A percentile compares a stretch with the other conserved stretches of the same genome.
Evolutionary conservation across 2,329 filamentous ascomycete species (phyloP).

Genomic region (Fusarium sp.): DNA sequence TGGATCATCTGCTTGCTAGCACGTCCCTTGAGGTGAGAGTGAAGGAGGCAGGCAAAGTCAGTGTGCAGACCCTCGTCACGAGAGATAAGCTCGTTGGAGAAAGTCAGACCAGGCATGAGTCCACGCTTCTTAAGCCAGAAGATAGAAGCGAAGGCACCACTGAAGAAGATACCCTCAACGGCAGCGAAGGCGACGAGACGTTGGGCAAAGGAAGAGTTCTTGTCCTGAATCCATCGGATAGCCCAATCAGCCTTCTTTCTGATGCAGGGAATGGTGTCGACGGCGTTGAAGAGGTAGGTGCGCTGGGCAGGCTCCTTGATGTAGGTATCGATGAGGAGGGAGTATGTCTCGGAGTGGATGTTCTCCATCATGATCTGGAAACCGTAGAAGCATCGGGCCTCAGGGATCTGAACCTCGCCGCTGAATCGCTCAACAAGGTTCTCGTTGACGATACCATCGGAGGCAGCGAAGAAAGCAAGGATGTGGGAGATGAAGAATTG

Average conservation of each 20-base stretch:
- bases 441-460: slow-evolving; percentile 99
- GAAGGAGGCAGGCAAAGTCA: slow-evolving; percentile 96
- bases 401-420: slow-evolving; percentile 94
- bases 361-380: slow-evolving; percentile 99
- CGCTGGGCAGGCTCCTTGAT: slow-evolving; percentile 97
- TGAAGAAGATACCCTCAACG: slow-evolving; percentile 99
- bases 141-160: slow-evolving; percentile 96
- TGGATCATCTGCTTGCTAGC: slow-evolving; percentile 83
- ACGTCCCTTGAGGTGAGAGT: slow-evolving; percentile 96
- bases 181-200: slow-evolving; percentile 97
- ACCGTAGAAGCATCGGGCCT: slow-evolving; percentile 99
- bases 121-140: slow-evolving; percentile 99
- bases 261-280: slow-evolving; percentile 98
- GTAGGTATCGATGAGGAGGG: slow-evolving; percentile 97
- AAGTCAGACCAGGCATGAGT: slow-evolving; percentile 97
- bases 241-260: slow-evolving; percentile 99
- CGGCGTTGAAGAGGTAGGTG: slow-evolving; percentile 95
- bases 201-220: slow-evolving; percentile 92
- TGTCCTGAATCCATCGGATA: slow-evolving; percentile 92
- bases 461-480: slow-evolving; percentile 98
- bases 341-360: slow-evolving; percentile 99
- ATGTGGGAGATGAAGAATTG: slow-evolving; percentile 99
- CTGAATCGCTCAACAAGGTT: slow-evolving; percentile 99
- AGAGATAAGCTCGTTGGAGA: slow-evolving; percentile 99
- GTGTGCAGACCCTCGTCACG: slow-evolving; percentile 99